Evolutionary conservation across 495 filamentous ascomycete species (phyloP).

Genomic region (Coniosporium apollinis): DNA sequence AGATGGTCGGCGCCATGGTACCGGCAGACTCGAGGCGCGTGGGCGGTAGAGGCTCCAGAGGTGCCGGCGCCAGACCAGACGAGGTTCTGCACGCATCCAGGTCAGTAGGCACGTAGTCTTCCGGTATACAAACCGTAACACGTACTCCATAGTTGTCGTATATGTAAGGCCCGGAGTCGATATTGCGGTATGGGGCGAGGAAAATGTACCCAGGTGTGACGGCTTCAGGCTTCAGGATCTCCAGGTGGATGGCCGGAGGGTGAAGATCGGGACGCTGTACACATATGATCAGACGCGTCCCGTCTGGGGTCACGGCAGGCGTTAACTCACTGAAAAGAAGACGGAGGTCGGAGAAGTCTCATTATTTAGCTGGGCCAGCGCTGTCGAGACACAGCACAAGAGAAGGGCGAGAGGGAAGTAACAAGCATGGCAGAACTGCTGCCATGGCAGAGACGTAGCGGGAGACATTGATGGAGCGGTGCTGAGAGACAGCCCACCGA

Average conservation of each 20-base stretch:
- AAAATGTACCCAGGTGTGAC: conserved; percentile 19
- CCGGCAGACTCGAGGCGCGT: conserved; percentile 16
- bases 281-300: background rate
- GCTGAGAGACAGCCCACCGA: too few species aligned
- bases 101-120: background rate
- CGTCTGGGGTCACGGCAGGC: background rate
- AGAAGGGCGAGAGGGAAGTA: background rate
- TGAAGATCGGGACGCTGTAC: conserved; percentile 17
- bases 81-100: conserved; percentile 11
- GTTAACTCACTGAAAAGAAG: conserved; percentile 10
- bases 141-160: conserved; percentile 17
- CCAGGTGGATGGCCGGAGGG: conserved; percentile 13
- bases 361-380: conserved; percentile 8
- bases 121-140: background rate
- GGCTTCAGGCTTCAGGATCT: conserved; percentile 13
- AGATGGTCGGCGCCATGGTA: conserved; percentile 31
- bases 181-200: conserved; percentile 17
- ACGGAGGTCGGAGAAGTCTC: conserved; percentile 7
- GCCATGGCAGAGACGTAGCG: background rate
- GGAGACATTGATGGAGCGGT: conserved; percentile 3
- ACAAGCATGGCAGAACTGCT: background rate
- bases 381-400: background rate
- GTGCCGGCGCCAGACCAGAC: conserved; percentile 15
- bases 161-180: conserved; percentile 18
- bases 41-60: conserved; percentile 14